A percentile compares a stretch with the other conserved stretches of the same genome.
These are phyloP conservation scores for Hebeloma cylindrosporum DNA, from an alignment of 768 basidiomycete genomes.

Conservation along the genomic window DNA sequence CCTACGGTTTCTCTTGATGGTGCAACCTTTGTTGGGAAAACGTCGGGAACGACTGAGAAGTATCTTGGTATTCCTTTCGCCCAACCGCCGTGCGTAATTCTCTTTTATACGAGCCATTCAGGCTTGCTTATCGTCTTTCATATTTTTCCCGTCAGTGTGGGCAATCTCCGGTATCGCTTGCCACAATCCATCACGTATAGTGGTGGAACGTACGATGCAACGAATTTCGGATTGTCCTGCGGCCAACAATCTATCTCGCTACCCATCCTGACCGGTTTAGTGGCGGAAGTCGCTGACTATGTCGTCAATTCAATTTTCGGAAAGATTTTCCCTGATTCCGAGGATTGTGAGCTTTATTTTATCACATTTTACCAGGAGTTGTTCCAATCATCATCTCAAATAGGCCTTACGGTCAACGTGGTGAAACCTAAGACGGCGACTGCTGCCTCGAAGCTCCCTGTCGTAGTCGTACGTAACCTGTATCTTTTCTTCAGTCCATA, in stretches of 20 bases:
- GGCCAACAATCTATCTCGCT: slow-evolving; percentile 42
- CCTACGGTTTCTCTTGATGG: slow-evolving; percentile 42
- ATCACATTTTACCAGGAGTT: too few relatives aligned
- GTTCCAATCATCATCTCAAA: not conserved
- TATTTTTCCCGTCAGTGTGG: too few relatives aligned
- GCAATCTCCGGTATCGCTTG: slow-evolving; percentile 39
- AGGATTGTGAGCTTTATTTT: slow-evolving; percentile 44
- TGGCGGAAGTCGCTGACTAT: slow-evolving; percentile 33
- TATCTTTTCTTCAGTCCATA: not conserved
- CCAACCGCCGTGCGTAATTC: slow-evolving; percentile 46
- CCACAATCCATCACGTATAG: slow-evolving; percentile 39
- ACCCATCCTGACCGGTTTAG: slow-evolving; percentile 35
- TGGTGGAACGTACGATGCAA: slow-evolving; percentile 37
- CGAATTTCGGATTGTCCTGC: slow-evolving; percentile 43
- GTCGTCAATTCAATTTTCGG: slow-evolving; percentile 32
- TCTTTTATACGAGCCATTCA: not conserved
- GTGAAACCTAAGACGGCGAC: slow-evolving; percentile 43
- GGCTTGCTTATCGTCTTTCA: not conserved
- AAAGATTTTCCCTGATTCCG: slow-evolving; percentile 32
- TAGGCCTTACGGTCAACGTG: slow-evolving; percentile 56
- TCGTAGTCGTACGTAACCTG: slow-evolving; percentile 45
- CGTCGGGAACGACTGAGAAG: slow-evolving; percentile 31
- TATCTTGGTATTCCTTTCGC: slow-evolving; percentile 60
- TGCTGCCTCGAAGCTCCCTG: slow-evolving; percentile 46
- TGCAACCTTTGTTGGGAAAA: slow-evolving; percentile 45